Conservation (phyloP, 176 grass and related monocot species). For the Cenchrus purpureus region DNA sequence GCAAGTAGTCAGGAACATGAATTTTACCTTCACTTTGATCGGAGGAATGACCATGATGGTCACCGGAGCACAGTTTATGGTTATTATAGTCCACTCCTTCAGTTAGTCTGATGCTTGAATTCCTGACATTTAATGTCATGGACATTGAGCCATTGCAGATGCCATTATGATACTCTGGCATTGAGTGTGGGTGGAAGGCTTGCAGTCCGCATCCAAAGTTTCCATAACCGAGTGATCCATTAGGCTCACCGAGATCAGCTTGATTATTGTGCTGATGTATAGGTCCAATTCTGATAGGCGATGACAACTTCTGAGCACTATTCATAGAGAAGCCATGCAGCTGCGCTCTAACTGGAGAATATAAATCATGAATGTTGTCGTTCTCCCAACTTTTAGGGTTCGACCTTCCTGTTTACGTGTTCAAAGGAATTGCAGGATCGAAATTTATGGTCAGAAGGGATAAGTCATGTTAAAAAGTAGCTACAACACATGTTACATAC, state of each 20-base stretch:
- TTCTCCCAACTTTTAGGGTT: constrained; percentile 43
- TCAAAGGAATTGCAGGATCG: constrained; percentile 9
- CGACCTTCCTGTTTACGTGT: constrained; percentile 40
- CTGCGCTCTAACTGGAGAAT: constrained; percentile 45
- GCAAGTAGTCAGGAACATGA: background rate
- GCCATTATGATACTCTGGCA: constrained; percentile 53
- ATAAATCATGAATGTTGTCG: constrained; percentile 26
- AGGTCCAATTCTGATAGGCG: constrained; percentile 64
- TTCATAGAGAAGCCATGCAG: constrained; percentile 32
- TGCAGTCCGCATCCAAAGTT: constrained; percentile 55
- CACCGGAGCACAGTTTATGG: constrained; percentile 48
- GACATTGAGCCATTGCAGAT: constrained; percentile 52
- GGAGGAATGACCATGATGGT: constrained; percentile 50
- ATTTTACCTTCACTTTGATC: constrained; percentile 58
- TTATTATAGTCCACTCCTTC: constrained; percentile 53
- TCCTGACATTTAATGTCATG: constrained; percentile 41
- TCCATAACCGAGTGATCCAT: constrained; percentile 52
- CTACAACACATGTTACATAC: constrained; percentile 24
- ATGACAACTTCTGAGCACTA: constrained; percentile 52
- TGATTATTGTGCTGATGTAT: constrained; percentile 43
- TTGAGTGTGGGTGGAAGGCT: constrained; percentile 58
- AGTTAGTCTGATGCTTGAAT: constrained; percentile 48
- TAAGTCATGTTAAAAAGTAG: background rate
- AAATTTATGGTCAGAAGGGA: background rate
- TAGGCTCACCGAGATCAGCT: constrained; percentile 39